Evolutionary conservation across 75 land plant genomes (phyloP).

Genomic region (Ceratopteris richardii): DNA sequence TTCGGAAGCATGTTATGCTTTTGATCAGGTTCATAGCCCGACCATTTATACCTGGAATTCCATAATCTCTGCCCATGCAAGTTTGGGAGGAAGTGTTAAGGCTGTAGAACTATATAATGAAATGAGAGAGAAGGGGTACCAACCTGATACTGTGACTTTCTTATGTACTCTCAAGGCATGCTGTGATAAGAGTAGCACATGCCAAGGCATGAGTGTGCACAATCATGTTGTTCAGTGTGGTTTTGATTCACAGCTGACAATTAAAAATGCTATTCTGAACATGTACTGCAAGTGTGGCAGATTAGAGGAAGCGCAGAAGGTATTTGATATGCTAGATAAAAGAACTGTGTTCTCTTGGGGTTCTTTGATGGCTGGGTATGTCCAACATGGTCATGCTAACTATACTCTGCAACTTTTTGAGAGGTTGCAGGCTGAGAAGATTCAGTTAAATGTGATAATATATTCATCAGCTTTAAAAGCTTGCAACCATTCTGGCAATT

Average conservation of each 20-base stretch:
- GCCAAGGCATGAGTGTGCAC: not conserved
- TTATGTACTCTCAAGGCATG: not conserved
- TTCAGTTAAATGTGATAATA: constrained; percentile 41
- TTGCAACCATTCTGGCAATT: constrained; percentile 45
- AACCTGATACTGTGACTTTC: not conserved
- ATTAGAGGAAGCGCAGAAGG: constrained; percentile 16
- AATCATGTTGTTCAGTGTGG: not conserved
- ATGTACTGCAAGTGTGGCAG: constrained; percentile 21
- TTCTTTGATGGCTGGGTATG: constrained; percentile 5
- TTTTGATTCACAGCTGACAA: not conserved
- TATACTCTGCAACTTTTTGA: constrained; percentile 31
- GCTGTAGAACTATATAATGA: not conserved
- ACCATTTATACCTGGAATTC: not conserved
- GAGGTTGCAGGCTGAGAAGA: constrained; percentile 24
- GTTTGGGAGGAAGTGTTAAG: not conserved
- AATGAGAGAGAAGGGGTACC: not conserved
- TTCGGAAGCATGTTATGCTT: not conserved
- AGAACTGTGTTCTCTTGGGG: constrained; percentile 7
- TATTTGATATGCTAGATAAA: constrained; percentile 27
- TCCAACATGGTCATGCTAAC: constrained; percentile 5
- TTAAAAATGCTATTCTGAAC: constrained; percentile 18
- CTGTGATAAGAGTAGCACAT: not conserved
- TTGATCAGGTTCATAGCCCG: not conserved
- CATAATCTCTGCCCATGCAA: not conserved
- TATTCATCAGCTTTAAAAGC: constrained; percentile 55